A percentile compares a stretch with the other conserved stretches of the same genome.
Evolutionary conservation across 768 basidiomycete genomes (phyloP).

Genomic region (Auriscalpium microsporum): DNA sequence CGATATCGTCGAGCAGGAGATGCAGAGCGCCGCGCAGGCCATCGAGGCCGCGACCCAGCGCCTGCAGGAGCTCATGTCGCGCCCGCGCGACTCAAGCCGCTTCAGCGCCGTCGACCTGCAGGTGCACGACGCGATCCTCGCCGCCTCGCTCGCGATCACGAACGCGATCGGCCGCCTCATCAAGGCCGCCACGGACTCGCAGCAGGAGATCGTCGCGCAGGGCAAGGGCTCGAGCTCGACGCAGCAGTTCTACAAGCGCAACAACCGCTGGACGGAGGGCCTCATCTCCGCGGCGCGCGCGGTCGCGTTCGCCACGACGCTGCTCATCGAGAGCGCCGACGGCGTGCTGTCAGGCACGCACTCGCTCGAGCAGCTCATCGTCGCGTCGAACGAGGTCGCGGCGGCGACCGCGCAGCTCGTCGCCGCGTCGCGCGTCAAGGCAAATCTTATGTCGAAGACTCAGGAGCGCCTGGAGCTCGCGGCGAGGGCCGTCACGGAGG

Average conservation of each 20-base stretch:
- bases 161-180: slow-evolving; percentile 92
- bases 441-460: slow-evolving; percentile 96
- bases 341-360: slow-evolving; percentile 95
- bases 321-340: slow-evolving; percentile 96
- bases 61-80: slow-evolving; percentile 83
- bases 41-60: slow-evolving; percentile 91
- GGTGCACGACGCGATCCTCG: slow-evolving; percentile 95
- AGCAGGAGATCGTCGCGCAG: slow-evolving; percentile 95
- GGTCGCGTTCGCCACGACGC: slow-evolving; percentile 91
- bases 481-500: slow-evolving; percentile 95
- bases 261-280: slow-evolving; percentile 99
- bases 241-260: slow-evolving; percentile 98
- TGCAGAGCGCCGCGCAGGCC: slow-evolving; percentile 85
- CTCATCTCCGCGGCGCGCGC: slow-evolving; percentile 97
- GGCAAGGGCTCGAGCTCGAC: slow-evolving; percentile 87
- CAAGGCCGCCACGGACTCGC: slow-evolving; percentile 93
- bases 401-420: slow-evolving; percentile 97
- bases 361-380: slow-evolving; percentile 96
- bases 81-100: slow-evolving; percentile 79
- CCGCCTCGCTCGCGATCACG: slow-evolving; percentile 91
- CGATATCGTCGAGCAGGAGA: slow-evolving; percentile 93
- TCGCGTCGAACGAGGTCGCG: slow-evolving; percentile 98
- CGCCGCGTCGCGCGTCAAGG: slow-evolving; percentile 96
- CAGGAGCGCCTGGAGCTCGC: slow-evolving; percentile 94
- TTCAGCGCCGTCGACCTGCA: slow-evolving; percentile 89